These are phyloP conservation scores for Sanguinoderma infundibulare DNA, from an alignment of 1,284 basidiomycete genomes.

Conservation along the genomic window DNA sequence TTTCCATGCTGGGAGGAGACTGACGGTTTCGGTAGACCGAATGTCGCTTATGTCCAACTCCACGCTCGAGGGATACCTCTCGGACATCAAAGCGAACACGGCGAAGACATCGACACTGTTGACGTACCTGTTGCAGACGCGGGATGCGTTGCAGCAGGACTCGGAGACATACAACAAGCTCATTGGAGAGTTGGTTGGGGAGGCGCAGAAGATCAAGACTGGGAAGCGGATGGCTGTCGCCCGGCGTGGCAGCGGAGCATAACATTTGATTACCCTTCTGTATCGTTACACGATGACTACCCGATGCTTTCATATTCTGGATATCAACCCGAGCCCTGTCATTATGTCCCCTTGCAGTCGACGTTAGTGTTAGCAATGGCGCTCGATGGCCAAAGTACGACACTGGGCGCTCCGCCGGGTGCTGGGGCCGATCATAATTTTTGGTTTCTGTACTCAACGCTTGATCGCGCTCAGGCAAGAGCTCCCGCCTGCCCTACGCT, in stretches of 20 bases:
- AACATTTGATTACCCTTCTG: conserved; percentile 16
- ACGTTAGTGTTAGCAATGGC: no score
- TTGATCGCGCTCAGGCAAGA: conserved; percentile 1
- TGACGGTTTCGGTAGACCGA: conserved; percentile 53
- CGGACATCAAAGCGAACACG: conserved; percentile 71
- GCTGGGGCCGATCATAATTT: conserved; percentile 23
- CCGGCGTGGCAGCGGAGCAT: conserved; percentile 56
- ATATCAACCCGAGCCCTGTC: no score
- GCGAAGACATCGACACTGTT: conserved; percentile 74
- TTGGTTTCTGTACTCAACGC: conserved; percentile 23
- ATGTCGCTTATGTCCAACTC: conserved; percentile 72
- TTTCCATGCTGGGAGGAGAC: neutral
- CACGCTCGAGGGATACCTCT: conserved; percentile 67
- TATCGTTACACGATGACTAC: conserved; percentile 11
- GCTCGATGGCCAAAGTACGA: neutral
- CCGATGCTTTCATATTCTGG: neutral
- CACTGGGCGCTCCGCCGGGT: conserved; percentile 5
- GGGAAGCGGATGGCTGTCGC: conserved; percentile 47
- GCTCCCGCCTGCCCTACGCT: neutral
- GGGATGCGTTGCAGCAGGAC: conserved; percentile 86
- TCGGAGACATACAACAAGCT: conserved; percentile 84
- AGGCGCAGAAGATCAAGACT: conserved; percentile 79
- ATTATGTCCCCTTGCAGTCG: no score
- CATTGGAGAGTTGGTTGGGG: conserved; percentile 81
- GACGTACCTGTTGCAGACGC: conserved; percentile 80